Evolutionary conservation across 352 stramenopile species (phyloP).

Genomic region (Phytopythium sindhum): DNA sequence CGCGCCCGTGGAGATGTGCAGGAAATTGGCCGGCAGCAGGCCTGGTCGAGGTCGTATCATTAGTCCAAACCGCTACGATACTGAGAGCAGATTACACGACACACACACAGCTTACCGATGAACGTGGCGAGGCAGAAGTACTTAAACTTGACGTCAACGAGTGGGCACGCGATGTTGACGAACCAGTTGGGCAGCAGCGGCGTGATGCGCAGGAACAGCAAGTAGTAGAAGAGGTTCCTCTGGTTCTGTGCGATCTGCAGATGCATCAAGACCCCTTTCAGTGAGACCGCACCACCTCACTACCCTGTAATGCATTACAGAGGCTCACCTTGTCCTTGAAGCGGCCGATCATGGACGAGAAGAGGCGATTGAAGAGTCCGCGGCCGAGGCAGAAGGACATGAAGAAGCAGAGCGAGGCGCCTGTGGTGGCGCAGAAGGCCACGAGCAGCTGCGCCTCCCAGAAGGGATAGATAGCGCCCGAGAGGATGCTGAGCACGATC

Average conservation of each 20-base stretch:
- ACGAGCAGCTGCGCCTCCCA: slow-evolving; percentile 74
- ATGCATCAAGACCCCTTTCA: slow-evolving; percentile 1
- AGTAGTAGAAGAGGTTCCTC: slow-evolving; percentile 85
- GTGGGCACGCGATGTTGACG: slow-evolving; percentile 84
- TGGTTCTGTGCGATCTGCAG: slow-evolving; percentile 76
- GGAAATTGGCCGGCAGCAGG: slow-evolving; percentile 76
- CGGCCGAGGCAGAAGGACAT: slow-evolving; percentile 84
- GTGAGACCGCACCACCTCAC: no score
- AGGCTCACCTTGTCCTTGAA: slow-evolving; percentile 72
- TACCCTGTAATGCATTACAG: neutral
- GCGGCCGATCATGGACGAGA: slow-evolving; percentile 64
- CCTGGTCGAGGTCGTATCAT: slow-evolving; percentile 16
- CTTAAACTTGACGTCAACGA: slow-evolving; percentile 81
- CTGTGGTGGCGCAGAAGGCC: slow-evolving; percentile 78
- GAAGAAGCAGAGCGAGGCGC: slow-evolving; percentile 81
- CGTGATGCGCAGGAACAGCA: slow-evolving; percentile 88
- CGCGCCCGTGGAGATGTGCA: slow-evolving; percentile 82
- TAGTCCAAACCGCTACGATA: neutral
- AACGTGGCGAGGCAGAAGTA: slow-evolving; percentile 85
- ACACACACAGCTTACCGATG: slow-evolving; percentile 33
- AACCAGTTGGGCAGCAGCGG: slow-evolving; percentile 89
- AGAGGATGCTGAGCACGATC: slow-evolving; percentile 85
- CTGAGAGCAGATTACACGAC: neutral
- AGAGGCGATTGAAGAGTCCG: slow-evolving; percentile 61
- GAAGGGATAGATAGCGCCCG: slow-evolving; percentile 86